Conservation (phyloP, 2,329 filamentous ascomycete genomes). For the Microdochium trichocladiopsis region DNA sequence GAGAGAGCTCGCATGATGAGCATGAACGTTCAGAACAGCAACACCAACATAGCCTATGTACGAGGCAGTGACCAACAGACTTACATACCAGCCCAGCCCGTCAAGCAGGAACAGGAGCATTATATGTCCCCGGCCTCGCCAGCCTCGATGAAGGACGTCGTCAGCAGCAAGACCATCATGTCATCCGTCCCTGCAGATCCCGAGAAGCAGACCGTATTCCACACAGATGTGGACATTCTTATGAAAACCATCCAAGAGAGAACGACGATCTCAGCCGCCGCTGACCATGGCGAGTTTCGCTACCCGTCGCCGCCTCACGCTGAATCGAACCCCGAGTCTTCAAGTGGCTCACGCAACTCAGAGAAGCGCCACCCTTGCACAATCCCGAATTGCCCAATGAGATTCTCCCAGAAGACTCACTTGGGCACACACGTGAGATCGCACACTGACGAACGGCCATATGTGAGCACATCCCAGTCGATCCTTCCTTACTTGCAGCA, state of each 20-base stretch:
- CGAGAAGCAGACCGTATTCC: conserved; percentile 53
- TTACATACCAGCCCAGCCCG: conserved; percentile 16
- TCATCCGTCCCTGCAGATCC: conserved; percentile 39
- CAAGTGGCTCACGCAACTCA: conserved; percentile 2
- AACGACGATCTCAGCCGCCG: conserved; percentile 11
- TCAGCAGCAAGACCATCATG: conserved; percentile 29
- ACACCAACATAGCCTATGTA: conserved; percentile 9
- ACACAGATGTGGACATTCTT: conserved; percentile 78
- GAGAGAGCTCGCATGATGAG: conserved; percentile 17
- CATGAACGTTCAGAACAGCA: conserved; percentile 20
- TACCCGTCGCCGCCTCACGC: conserved; percentile 21
- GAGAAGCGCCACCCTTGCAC: conserved; percentile 69
- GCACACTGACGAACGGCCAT: conserved; percentile 87
- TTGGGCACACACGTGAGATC: conserved; percentile 82
- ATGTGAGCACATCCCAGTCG: conserved; percentile 48
- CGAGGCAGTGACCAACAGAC: conserved; percentile 9
- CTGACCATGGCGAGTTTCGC: conserved; percentile 16
- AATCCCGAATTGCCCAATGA: conserved; percentile 68
- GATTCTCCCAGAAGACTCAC: conserved; percentile 87
- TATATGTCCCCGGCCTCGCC: conserved; percentile 9
- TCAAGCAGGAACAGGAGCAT: conserved; percentile 26
- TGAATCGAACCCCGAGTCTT: conserved; percentile 10
- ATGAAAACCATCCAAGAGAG: conserved; percentile 82
- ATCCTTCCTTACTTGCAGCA: neutral
- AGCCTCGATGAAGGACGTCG: conserved; percentile 5